Evolutionary conservation across 1,139 yeast genomes (phyloP).

Genomic region (Kodamaea alishanica): DNA sequence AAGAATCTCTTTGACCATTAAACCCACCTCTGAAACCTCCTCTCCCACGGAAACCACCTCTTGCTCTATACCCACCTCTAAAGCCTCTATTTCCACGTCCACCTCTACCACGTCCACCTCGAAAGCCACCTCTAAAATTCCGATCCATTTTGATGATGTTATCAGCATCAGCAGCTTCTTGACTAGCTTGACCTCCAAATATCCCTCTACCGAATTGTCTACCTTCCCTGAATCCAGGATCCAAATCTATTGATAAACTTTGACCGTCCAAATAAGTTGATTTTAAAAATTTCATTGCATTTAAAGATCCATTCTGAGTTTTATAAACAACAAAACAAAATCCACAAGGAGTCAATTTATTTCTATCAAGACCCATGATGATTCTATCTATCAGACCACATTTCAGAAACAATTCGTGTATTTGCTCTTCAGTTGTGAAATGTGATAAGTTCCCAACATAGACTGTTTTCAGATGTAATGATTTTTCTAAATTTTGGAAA

Average conservation of each 20-base stretch:
- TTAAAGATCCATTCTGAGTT: constrained; percentile 64
- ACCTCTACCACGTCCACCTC: constrained; percentile 31
- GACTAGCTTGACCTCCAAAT: constrained; percentile 76
- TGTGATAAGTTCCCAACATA: constrained; percentile 84
- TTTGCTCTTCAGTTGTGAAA: constrained; percentile 90
- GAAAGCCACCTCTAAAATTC: constrained; percentile 16
- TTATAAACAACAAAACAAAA: constrained; percentile 85
- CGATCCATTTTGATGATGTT: constrained; percentile 21
- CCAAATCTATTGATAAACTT: constrained; percentile 76
- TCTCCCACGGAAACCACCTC: constrained; percentile 32
- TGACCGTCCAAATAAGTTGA: constrained; percentile 82
- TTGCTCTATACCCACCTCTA: constrained; percentile 14
- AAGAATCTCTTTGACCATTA: too few species aligned
- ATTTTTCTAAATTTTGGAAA: constrained; percentile 57
- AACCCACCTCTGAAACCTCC: constrained; percentile 22
- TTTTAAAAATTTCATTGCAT: constrained; percentile 76
- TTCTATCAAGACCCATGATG: constrained; percentile 90
- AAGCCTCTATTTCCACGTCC: constrained; percentile 17
- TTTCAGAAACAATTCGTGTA: constrained; percentile 76
- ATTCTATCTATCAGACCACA: constrained; percentile 76
- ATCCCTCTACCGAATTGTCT: constrained; percentile 92
- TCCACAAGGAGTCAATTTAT: constrained; percentile 89
- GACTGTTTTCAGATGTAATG: constrained; percentile 66
- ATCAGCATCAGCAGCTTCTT: constrained; percentile 28
- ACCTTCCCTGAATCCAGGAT: constrained; percentile 93